Conservation (phyloP, 2,329 filamentous ascomycete species). For the Colletotrichum liriopes region DNA sequence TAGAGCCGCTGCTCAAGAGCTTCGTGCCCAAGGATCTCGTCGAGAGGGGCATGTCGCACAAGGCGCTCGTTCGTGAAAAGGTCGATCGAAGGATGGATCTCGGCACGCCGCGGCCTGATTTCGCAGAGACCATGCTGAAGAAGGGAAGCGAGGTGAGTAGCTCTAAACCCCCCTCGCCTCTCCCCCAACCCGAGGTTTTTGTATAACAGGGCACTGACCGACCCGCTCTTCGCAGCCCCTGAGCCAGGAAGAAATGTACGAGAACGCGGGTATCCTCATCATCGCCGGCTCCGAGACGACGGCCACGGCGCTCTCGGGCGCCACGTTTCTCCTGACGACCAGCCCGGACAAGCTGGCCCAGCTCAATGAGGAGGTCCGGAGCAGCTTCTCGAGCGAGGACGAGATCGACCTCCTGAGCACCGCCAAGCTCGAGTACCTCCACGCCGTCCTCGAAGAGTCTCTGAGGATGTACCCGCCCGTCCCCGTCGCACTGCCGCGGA, state of each 20-base stretch:
- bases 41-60: conserved; percentile 12
- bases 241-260: conserved; percentile 43
- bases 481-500: conserved; percentile 47
- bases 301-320: conserved; percentile 50
- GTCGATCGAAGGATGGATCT: conserved; percentile 38
- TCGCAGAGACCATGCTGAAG: conserved; percentile 43
- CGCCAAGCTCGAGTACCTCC: conserved; percentile 55
- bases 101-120: conserved; percentile 41
- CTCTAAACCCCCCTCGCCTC: no score
- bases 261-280: conserved; percentile 47
- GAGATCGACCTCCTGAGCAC: conserved; percentile 55
- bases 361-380: conserved; percentile 56
- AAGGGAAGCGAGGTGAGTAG: conserved; percentile 36
- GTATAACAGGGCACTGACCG: neutral
- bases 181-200: no score
- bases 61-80: conserved; percentile 18
- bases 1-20: conserved; percentile 19
- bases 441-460: conserved; percentile 59
- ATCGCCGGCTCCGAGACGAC: conserved; percentile 56
- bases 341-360: conserved; percentile 51
- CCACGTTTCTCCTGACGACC: conserved; percentile 49
- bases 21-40: conserved; percentile 23
- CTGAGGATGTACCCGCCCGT: conserved; percentile 59
- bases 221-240: conserved; percentile 21
- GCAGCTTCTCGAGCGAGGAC: conserved; percentile 51